phyloP scores from a whole-genome alignment of 2,329 filamentous ascomycete species.

The Trichophyton simii region DNA sequence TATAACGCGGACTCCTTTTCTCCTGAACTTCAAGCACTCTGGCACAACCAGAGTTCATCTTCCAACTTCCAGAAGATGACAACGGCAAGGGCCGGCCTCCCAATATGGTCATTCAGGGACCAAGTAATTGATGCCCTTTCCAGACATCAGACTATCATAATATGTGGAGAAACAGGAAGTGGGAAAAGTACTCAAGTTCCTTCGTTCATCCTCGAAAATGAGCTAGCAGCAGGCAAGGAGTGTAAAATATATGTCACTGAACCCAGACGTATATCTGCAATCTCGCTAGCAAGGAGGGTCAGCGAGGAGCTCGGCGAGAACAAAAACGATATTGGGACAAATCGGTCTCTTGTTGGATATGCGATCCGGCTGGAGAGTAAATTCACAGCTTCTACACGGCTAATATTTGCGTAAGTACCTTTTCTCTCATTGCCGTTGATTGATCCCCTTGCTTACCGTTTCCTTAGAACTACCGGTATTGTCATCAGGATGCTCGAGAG shows the following conservation, averaged over 20 bases:
- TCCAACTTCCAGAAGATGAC: constrained; percentile 66
- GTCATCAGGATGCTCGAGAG: constrained; percentile 97
- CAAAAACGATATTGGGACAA: constrained; percentile 67
- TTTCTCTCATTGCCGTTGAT: neutral
- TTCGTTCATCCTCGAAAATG: constrained; percentile 79
- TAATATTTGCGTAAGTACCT: constrained; percentile 66
- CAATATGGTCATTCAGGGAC: constrained; percentile 75
- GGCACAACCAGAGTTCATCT: constrained; percentile 40
- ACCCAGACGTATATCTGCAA: constrained; percentile 86
- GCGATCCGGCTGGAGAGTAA: constrained; percentile 89
- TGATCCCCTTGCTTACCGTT: constrained; percentile 10
- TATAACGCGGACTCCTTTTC: neutral
- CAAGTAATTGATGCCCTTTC: constrained; percentile 68
- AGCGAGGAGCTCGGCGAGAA: constrained; percentile 88
- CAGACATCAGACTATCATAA: constrained; percentile 71
- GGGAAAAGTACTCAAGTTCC: constrained; percentile 98
- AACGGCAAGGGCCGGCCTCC: constrained; percentile 62
- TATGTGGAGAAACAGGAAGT: constrained; percentile 92
- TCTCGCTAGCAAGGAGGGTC: constrained; percentile 82
- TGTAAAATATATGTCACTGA: constrained; percentile 96
- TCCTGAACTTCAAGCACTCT: constrained; percentile 30
- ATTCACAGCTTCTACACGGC: constrained; percentile 62
- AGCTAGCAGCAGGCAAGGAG: constrained; percentile 62
- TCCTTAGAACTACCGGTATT: constrained; percentile 53
- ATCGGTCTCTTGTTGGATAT: constrained; percentile 78